Percentiles rank a stretch among this genome's conserved stretches.
Evolutionary conservation across 306 rosid genomes (phyloP).

Genomic region (Ormosia emarginata): DNA sequence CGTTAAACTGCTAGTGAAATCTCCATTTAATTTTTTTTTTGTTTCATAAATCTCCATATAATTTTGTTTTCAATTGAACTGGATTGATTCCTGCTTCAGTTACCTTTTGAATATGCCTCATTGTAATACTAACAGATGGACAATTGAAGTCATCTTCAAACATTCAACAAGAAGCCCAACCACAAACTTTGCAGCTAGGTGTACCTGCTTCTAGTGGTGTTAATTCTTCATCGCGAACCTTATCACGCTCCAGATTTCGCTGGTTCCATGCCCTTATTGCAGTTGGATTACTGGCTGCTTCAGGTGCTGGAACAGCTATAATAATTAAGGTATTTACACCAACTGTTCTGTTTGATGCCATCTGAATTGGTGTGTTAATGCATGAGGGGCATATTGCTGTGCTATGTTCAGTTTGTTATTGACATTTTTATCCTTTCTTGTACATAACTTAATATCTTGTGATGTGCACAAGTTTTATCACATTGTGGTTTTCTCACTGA

Average conservation of each 20-base stretch:
- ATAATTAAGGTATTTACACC: constrained; percentile 68
- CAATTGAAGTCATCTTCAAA: constrained; percentile 45
- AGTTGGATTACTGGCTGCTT: constrained; percentile 70
- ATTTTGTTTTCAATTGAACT: constrained; percentile 13
- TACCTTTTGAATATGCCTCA: constrained; percentile 10
- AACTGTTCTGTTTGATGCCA: constrained; percentile 2
- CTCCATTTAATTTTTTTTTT: background rate
- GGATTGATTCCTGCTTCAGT: background rate
- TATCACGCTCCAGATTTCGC: constrained; percentile 56
- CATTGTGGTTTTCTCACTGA: constrained; percentile 16
- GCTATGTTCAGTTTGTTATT: constrained; percentile 11
- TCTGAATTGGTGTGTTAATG: constrained; percentile 18
- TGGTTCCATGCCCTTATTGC: constrained; percentile 83
- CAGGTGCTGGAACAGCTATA: constrained; percentile 82
- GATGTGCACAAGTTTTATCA: constrained; percentile 2
- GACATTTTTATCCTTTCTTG: constrained; percentile 21
- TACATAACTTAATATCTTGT: background rate
- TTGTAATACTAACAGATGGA: constrained; percentile 48
- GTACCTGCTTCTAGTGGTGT: constrained; percentile 43
- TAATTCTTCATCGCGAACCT: constrained; percentile 38
- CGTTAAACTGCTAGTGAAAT: constrained; percentile 12
- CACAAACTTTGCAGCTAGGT: constrained; percentile 54
- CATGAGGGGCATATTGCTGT: background rate
- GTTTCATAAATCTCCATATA: constrained; percentile 5
- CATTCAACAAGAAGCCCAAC: constrained; percentile 49